These are phyloP conservation scores for Teunomyces tritomae DNA, from an alignment of 805 yeast species.

Conservation along the genomic window DNA sequence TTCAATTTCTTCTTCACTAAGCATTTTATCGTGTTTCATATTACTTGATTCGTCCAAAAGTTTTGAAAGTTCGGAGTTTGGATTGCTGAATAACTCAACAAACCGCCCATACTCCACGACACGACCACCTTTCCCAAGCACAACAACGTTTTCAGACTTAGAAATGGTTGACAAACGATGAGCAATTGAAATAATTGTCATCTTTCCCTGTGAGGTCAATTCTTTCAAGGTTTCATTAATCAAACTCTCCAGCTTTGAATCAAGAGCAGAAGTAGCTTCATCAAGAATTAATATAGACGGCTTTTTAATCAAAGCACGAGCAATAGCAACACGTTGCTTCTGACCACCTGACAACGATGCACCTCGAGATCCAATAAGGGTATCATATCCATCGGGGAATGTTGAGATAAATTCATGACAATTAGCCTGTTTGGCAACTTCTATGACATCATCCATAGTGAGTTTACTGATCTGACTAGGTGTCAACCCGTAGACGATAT, in stretches of 20 bases:
- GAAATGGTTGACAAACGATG: slow-evolving; percentile 45
- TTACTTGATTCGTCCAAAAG: slow-evolving; percentile 36
- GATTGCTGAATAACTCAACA: slow-evolving; percentile 38
- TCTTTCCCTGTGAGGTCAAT: slow-evolving; percentile 34
- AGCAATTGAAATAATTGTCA: slow-evolving; percentile 45
- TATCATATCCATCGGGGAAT: slow-evolving; percentile 61
- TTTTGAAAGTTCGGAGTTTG: slow-evolving; percentile 40
- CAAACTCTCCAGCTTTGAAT: slow-evolving; percentile 47
- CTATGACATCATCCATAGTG: slow-evolving; percentile 41
- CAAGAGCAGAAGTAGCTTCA: slow-evolving; percentile 68
- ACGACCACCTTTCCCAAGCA: slow-evolving; percentile 40
- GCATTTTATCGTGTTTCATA: slow-evolving; percentile 15
- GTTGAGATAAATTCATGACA: slow-evolving; percentile 54
- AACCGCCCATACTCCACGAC: slow-evolving; percentile 42
- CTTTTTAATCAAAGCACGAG: slow-evolving; percentile 65
- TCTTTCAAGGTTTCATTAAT: slow-evolving; percentile 41
- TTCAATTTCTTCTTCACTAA: slow-evolving; percentile 23
- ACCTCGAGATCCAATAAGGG: slow-evolving; percentile 55
- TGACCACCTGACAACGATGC: slow-evolving; percentile 71
- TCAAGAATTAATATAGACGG: slow-evolving; percentile 65
- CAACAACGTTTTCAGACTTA: slow-evolving; percentile 43
- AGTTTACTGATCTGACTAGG: slow-evolving; percentile 30
- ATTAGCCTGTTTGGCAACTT: slow-evolving; percentile 52
- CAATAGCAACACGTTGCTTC: slow-evolving; percentile 74
- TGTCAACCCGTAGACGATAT: slow-evolving; percentile 52